Evolutionary conservation across 148 eudicot genomes (phyloP).

Genomic region (Cornus suecica): DNA sequence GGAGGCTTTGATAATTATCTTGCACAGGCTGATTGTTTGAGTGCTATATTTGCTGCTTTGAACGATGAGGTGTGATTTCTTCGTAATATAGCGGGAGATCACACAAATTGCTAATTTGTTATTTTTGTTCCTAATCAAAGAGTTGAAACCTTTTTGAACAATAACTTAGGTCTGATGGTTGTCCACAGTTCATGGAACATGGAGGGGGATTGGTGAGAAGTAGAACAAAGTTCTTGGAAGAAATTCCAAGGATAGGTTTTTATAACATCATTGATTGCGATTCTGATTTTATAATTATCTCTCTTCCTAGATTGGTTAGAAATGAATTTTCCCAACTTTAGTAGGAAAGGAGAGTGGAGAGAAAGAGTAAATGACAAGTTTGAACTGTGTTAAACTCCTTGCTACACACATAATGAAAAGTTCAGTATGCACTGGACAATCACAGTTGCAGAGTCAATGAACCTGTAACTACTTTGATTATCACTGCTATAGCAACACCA

Average conservation of each 20-base stretch:
- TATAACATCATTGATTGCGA: background rate
- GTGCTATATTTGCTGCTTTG: slow-evolving; percentile 92
- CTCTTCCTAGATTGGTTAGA: background rate
- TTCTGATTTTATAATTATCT: background rate
- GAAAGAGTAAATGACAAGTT: background rate
- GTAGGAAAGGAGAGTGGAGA: background rate
- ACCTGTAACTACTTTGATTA: background rate
- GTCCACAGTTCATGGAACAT: background rate
- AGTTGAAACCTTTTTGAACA: background rate
- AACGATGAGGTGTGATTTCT: slow-evolving; percentile 42
- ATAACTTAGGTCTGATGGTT: background rate
- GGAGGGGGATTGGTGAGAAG: background rate
- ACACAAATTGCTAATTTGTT: too few relatives aligned
- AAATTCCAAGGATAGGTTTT: background rate
- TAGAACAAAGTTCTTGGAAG: background rate
- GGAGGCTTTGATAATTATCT: slow-evolving; percentile 87
- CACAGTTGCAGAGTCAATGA: background rate
- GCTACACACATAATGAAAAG: background rate
- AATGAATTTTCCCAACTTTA: background rate
- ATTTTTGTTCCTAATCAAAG: background rate
- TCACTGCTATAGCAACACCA: background rate
- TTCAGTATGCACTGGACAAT: background rate
- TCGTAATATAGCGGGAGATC: background rate
- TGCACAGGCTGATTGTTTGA: slow-evolving; percentile 93
- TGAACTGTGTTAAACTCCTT: background rate